These are phyloP conservation scores for Backusella liffmaniae DNA, from an alignment of 192 early-diverging fungal species.

Conservation along the genomic window DNA sequence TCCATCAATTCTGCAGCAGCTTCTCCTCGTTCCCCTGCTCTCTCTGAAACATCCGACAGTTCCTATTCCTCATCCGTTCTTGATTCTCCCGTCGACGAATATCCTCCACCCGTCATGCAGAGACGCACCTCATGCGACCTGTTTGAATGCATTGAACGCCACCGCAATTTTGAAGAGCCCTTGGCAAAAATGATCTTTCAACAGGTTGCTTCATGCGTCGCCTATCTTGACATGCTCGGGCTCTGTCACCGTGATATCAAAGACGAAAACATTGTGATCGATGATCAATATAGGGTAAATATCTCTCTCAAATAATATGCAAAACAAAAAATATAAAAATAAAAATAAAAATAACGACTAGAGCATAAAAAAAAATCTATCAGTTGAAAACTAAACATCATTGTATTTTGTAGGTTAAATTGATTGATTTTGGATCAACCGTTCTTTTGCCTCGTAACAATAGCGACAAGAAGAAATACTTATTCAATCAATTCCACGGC, in stretches of 20 bases:
- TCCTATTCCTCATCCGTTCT: conserved; percentile 15
- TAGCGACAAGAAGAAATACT: conserved; percentile 22
- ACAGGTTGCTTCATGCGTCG: conserved; percentile 56
- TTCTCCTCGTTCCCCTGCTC: conserved; percentile 9
- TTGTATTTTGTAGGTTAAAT: conserved; percentile 46
- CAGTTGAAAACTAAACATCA: neutral
- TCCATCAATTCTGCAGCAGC: neutral
- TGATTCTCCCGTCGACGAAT: conserved; percentile 25
- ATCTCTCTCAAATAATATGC: neutral
- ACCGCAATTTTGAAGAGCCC: conserved; percentile 53
- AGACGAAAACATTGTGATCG: conserved; percentile 71
- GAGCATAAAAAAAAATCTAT: neutral
- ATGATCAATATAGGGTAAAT: conserved; percentile 44
- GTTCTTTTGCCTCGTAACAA: conserved; percentile 45
- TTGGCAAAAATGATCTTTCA: conserved; percentile 54
- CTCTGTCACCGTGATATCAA: conserved; percentile 67
- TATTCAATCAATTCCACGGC: conserved; percentile 61
- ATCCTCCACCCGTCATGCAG: conserved; percentile 38
- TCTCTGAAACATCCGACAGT: conserved; percentile 17
- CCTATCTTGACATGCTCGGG: conserved; percentile 44
- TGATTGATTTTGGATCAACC: conserved; percentile 72
- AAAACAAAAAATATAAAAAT: neutral
- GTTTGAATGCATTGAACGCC: conserved; percentile 66
- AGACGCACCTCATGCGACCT: conserved; percentile 60
- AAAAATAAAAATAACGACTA: conserved; percentile 3